Evolutionary conservation across 1,284 basidiomycete genomes (phyloP).

Genomic region (Leccinum subfulvum): DNA sequence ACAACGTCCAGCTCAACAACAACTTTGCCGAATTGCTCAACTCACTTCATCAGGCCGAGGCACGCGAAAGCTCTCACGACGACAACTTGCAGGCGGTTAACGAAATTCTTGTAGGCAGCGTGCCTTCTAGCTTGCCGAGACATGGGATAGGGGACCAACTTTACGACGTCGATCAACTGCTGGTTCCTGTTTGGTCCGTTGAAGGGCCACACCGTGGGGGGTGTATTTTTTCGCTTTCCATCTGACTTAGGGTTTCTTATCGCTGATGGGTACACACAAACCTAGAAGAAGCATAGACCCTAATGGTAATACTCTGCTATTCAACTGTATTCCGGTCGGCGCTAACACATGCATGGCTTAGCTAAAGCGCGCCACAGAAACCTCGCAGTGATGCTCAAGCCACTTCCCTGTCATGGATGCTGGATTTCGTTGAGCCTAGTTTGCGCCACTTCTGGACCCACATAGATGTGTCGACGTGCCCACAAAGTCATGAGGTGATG

Average conservation of each 20-base stretch:
- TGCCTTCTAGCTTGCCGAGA: background rate
- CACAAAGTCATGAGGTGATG: background rate
- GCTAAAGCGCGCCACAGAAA: background rate
- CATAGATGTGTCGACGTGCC: background rate
- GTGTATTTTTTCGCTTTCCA: background rate
- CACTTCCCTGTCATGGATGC: background rate
- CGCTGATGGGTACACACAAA: background rate
- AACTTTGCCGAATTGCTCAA: background rate
- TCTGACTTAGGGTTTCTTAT: background rate
- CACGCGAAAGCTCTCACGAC: background rate
- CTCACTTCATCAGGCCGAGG: background rate
- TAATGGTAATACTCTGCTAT: background rate
- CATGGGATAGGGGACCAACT: background rate
- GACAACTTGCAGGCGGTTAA: background rate
- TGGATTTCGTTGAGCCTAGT: background rate
- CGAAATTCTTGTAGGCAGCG: background rate
- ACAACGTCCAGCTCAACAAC: background rate
- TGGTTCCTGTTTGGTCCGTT: background rate
- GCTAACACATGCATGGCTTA: background rate
- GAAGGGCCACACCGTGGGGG: background rate
- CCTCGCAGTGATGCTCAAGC: background rate
- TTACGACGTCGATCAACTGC: background rate
- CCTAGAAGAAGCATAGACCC: background rate
- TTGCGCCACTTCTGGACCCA: background rate
- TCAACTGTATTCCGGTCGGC: background rate